phyloP scores from a whole-genome alignment of 2,329 filamentous ascomycete species.

The Aspergillus clavatus region DNA sequence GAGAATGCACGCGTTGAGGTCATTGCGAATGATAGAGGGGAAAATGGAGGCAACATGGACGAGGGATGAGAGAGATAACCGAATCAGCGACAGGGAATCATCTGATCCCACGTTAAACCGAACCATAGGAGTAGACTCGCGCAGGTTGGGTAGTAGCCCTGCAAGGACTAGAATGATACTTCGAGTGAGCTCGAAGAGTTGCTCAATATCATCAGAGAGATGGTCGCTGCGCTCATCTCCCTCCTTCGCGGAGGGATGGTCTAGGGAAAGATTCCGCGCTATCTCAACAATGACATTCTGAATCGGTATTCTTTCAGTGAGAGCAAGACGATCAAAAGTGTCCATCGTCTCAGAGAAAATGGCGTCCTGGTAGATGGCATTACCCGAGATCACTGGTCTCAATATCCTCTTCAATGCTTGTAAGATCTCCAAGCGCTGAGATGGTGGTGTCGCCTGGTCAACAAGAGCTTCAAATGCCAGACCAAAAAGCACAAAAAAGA shows the following conservation, averaged over 20 bases:
- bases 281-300: conserved; percentile 93
- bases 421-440: conserved; percentile 83
- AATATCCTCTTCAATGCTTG: conserved; percentile 91
- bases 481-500: conserved; percentile 97
- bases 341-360: conserved; percentile 98
- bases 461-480: conserved; percentile 94
- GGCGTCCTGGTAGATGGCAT: conserved; percentile 92
- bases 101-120: conserved; percentile 74
- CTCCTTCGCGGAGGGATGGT: conserved; percentile 81
- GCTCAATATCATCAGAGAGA: conserved; percentile 93
- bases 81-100: conserved; percentile 76
- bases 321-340: conserved; percentile 80
- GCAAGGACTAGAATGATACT: conserved; percentile 93
- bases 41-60: conserved; percentile 95
- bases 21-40: conserved; percentile 91
- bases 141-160: conserved; percentile 72
- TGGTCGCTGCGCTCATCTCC: conserved; percentile 64
- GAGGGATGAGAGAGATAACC: conserved; percentile 75
- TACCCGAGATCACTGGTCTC: conserved; percentile 87
- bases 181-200: conserved; percentile 91
- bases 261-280: conserved; percentile 79
- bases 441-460: conserved; percentile 66
- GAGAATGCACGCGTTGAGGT: conserved; percentile 91
- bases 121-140: conserved; percentile 53
- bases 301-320: conserved; percentile 84